Percentiles rank a stretch among this genome's conserved stretches.
Conservation (phyloP, 768 basidiomycete species). For the Omphalotus guepiniiformis region DNA sequence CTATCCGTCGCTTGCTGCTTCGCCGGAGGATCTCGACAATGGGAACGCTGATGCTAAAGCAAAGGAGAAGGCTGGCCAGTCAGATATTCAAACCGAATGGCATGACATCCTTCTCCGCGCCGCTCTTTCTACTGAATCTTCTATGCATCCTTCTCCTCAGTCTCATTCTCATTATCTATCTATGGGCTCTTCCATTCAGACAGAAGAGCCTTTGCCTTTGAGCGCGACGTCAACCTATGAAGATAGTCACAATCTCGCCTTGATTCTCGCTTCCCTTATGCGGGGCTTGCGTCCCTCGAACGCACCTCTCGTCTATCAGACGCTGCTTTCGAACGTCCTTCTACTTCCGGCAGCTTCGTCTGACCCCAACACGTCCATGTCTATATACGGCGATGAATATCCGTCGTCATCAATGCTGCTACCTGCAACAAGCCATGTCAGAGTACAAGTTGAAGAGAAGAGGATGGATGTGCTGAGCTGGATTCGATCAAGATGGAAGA, state of each 20-base stretch:
- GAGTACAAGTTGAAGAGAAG: slow-evolving; percentile 35
- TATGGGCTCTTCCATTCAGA: background rate
- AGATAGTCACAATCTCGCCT: slow-evolving; percentile 14
- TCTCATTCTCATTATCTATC: background rate
- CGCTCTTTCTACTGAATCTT: background rate
- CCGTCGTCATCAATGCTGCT: slow-evolving; percentile 35
- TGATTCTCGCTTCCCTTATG: slow-evolving; percentile 63
- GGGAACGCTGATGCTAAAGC: background rate
- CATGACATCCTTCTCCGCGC: slow-evolving; percentile 6
- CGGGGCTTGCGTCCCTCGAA: slow-evolving; percentile 30
- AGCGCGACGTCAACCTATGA: slow-evolving; percentile 1
- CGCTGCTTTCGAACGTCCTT: slow-evolving; percentile 59
- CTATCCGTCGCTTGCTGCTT: background rate
- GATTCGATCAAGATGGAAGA: slow-evolving; percentile 76
- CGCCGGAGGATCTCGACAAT: background rate
- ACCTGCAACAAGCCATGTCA: slow-evolving; percentile 62
- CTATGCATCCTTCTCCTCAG: background rate
- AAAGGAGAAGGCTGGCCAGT: background rate
- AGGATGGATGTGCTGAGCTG: slow-evolving; percentile 61
- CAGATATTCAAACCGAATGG: slow-evolving; percentile 3
- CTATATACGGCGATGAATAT: slow-evolving; percentile 9
- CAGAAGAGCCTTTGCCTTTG: background rate
- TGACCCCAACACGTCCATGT: slow-evolving; percentile 55
- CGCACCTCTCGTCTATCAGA: slow-evolving; percentile 77
- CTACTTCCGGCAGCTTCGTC: slow-evolving; percentile 61